These are phyloP conservation scores for Monosporozyma siamensis DNA, from an alignment of 805 yeast species.

Conservation along the genomic window DNA sequence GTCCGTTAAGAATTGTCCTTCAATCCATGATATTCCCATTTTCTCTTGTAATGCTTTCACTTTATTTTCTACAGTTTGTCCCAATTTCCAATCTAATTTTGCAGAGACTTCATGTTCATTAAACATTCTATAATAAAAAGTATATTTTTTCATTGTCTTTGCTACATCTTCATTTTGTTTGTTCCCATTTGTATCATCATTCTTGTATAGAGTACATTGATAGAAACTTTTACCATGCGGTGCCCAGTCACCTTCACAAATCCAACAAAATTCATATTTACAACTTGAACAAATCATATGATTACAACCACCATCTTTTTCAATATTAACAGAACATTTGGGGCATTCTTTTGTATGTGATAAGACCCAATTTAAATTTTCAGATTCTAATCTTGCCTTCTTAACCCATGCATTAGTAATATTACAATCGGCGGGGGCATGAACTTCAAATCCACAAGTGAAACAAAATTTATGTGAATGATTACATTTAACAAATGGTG, in stretches of 20 bases:
- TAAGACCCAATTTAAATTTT: conserved; percentile 78
- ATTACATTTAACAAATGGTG: conserved; percentile 65
- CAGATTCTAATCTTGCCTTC: conserved; percentile 79
- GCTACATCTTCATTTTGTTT: conserved; percentile 27
- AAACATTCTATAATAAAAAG: conserved; percentile 68
- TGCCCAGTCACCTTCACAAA: conserved; percentile 71
- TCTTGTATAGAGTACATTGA: conserved; percentile 55
- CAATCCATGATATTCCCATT: conserved; percentile 71
- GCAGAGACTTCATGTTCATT: conserved; percentile 69
- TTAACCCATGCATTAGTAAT: conserved; percentile 62
- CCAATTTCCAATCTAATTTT: conserved; percentile 56
- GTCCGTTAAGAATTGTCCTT: conserved; percentile 73
- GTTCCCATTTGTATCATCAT: conserved; percentile 29
- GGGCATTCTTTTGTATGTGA: conserved; percentile 85
- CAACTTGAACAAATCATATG: conserved; percentile 89
- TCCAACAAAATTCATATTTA: conserved; percentile 82
- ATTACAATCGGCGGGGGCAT: conserved; percentile 75
- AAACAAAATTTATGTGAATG: conserved; percentile 70
- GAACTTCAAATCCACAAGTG: conserved; percentile 64
- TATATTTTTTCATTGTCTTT: conserved; percentile 46
- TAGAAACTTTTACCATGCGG: conserved; percentile 56
- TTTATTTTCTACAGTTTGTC: conserved; percentile 50
- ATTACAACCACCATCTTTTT: conserved; percentile 94
- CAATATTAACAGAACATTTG: conserved; percentile 67
- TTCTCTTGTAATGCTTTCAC: conserved; percentile 58